Percentiles rank a stretch among this genome's conserved stretches.
phyloP scores from a whole-genome alignment of 2,329 filamentous ascomycete species.

The Microdochium nivale region DNA sequence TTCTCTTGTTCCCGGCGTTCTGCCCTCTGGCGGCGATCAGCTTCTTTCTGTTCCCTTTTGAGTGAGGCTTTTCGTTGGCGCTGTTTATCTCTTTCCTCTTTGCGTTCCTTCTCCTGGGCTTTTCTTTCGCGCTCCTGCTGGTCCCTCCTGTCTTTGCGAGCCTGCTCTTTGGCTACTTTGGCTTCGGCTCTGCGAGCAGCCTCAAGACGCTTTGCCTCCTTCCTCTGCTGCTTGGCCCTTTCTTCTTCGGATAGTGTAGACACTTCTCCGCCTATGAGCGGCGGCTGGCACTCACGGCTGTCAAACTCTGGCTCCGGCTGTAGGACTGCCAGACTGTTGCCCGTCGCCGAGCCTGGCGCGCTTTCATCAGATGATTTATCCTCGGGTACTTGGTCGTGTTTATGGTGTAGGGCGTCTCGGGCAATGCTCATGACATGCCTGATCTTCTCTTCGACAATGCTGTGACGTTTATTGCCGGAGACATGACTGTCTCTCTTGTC shows the following conservation, averaged over 20 bases:
- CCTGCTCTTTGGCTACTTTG: neutral
- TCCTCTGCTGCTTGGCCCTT: slow-evolving; percentile 7
- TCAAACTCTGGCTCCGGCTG: neutral
- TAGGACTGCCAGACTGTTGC: neutral
- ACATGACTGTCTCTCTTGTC: neutral
- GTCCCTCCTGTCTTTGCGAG: neutral
- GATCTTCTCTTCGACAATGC: neutral
- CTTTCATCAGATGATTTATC: neutral
- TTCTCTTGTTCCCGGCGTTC: neutral
- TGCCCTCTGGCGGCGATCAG: neutral
- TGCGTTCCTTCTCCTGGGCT: neutral
- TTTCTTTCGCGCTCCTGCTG: neutral
- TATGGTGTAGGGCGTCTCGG: neutral
- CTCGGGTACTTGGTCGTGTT: neutral
- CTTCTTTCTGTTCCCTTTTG: neutral
- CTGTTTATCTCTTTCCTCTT: neutral
- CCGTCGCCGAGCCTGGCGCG: neutral
- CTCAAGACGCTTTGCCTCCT: slow-evolving; percentile 7
- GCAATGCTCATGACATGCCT: neutral
- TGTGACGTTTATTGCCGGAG: neutral
- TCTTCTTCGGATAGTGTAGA: slow-evolving; percentile 1
- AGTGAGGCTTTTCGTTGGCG: neutral
- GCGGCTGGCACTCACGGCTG: neutral
- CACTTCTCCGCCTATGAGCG: neutral
- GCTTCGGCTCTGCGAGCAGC: neutral